Conservation (phyloP, 495 filamentous ascomycete species). For the Penicillium tannophilum region DNA sequence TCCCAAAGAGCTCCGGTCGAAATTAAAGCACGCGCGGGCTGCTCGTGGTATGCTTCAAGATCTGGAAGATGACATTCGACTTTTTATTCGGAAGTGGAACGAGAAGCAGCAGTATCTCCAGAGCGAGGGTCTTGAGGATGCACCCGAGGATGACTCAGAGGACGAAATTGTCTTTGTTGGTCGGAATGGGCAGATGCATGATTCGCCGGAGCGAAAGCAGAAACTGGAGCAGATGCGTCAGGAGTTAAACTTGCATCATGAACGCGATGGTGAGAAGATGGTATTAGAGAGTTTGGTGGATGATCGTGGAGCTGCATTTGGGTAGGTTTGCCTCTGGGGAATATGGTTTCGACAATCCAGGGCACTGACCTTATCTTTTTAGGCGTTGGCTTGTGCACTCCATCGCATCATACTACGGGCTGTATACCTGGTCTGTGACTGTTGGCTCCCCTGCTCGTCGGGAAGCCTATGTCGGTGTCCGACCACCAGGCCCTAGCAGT, state of each 20-base stretch:
- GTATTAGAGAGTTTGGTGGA: slow-evolving; percentile 75
- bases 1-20: slow-evolving; percentile 56
- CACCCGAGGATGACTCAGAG: slow-evolving; percentile 60
- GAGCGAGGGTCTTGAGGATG: slow-evolving; percentile 52
- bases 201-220: slow-evolving; percentile 48
- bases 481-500: slow-evolving; percentile 35
- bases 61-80: slow-evolving; percentile 63
- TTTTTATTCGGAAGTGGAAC: slow-evolving; percentile 63
- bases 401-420: slow-evolving; percentile 89
- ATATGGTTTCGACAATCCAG: background rate
- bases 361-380: slow-evolving; percentile 8
- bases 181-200: slow-evolving; percentile 71
- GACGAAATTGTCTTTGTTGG: slow-evolving; percentile 96
- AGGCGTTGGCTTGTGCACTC: slow-evolving; percentile 94
- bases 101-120: slow-evolving; percentile 41
- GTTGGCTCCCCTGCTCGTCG: slow-evolving; percentile 73
- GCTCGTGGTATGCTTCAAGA: slow-evolving; percentile 67
- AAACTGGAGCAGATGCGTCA: slow-evolving; percentile 34
- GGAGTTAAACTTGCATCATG: slow-evolving; percentile 47
- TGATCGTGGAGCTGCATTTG: slow-evolving; percentile 77
- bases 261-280: slow-evolving; percentile 66
- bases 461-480: slow-evolving; percentile 87
- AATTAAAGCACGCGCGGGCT: slow-evolving; percentile 69
- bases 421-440: slow-evolving; percentile 81
- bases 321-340: slow-evolving; percentile 54